phyloP scores from a whole-genome alignment of 108 stramenopile genomes.

The Parmales sp. region DNA sequence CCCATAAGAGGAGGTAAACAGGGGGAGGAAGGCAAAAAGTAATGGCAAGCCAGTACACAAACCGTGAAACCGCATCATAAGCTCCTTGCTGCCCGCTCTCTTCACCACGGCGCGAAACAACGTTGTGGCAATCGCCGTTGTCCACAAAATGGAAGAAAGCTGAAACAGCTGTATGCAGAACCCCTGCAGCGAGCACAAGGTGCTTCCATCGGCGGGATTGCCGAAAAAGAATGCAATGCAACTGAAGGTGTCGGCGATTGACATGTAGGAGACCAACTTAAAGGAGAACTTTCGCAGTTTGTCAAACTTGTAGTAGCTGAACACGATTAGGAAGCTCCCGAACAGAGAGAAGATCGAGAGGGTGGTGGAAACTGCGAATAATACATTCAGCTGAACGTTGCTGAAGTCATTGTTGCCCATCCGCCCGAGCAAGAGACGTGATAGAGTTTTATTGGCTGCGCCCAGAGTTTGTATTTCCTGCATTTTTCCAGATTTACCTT shows the following conservation, averaged over 20 bases:
- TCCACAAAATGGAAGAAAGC: conserved; percentile 22
- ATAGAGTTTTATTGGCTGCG: too few relatives aligned
- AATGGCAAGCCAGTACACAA: conserved; percentile 21
- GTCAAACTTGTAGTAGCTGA: not conserved
- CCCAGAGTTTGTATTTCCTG: too few relatives aligned
- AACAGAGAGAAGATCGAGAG: not conserved
- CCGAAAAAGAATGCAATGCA: not conserved
- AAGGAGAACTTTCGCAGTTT: conserved; percentile 16
- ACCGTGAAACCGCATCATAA: not conserved
- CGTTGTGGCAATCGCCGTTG: conserved; percentile 21
- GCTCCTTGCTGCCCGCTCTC: not conserved
- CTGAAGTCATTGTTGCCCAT: too few relatives aligned
- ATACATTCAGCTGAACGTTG: not conserved
- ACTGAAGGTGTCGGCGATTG: not conserved
- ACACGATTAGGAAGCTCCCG: conserved; percentile 7
- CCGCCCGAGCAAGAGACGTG: too few relatives aligned
- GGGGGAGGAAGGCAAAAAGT: conserved; percentile 17
- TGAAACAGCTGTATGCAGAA: conserved; percentile 13
- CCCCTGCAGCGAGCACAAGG: conserved; percentile 1
- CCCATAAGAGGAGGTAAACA: conserved; percentile 21
- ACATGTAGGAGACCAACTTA: conserved; percentile 1
- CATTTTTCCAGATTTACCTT: not conserved
- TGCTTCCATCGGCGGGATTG: not conserved
- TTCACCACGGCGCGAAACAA: conserved; percentile 17
- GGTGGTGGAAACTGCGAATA: not conserved